Percentiles rank a stretch among this genome's conserved stretches.
Conservation (phyloP, 768 basidiomycete genomes). For the Suillus cothurnatus region DNA sequence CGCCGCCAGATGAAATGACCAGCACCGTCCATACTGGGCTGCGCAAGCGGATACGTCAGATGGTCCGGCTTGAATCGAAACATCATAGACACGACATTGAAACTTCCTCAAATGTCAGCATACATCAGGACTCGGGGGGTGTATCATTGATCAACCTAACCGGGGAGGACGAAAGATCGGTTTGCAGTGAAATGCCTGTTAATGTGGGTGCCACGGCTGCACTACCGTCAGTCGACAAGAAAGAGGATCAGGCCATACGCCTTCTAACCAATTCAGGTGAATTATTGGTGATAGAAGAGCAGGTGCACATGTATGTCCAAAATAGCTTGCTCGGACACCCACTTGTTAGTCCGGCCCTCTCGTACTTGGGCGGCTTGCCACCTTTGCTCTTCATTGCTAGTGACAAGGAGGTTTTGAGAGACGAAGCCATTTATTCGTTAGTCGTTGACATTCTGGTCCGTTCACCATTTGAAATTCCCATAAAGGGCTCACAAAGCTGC, state of each 20-base stretch:
- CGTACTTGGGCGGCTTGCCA: conserved; percentile 88
- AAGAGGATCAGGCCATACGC: conserved; percentile 45
- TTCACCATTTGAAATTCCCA: not conserved
- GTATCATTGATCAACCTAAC: conserved; percentile 15
- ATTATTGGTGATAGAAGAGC: conserved; percentile 54
- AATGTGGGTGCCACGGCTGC: conserved; percentile 52
- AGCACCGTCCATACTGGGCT: conserved; percentile 56
- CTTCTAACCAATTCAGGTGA: conserved; percentile 54
- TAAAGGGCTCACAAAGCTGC: conserved; percentile 89
- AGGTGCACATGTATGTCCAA: conserved; percentile 85
- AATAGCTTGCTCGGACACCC: conserved; percentile 81
- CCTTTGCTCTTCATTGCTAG: conserved; percentile 85
- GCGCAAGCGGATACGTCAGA: conserved; percentile 61
- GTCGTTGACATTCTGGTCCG: conserved; percentile 1
- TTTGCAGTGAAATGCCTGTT: conserved; percentile 38
- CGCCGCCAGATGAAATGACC: conserved; percentile 66
- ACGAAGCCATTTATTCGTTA: conserved; percentile 88
- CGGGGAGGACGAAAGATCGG: conserved; percentile 11
- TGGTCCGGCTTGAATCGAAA: conserved; percentile 41
- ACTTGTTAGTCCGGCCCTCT: conserved; percentile 76
- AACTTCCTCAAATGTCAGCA: not conserved
- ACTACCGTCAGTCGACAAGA: conserved; percentile 40
- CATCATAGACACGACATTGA: conserved; percentile 14
- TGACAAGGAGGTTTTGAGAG: conserved; percentile 88
- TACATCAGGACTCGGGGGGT: conserved; percentile 11